These are phyloP conservation scores for Cinchona pubescens DNA, from an alignment of 257 asterid species.

Conservation along the genomic window DNA sequence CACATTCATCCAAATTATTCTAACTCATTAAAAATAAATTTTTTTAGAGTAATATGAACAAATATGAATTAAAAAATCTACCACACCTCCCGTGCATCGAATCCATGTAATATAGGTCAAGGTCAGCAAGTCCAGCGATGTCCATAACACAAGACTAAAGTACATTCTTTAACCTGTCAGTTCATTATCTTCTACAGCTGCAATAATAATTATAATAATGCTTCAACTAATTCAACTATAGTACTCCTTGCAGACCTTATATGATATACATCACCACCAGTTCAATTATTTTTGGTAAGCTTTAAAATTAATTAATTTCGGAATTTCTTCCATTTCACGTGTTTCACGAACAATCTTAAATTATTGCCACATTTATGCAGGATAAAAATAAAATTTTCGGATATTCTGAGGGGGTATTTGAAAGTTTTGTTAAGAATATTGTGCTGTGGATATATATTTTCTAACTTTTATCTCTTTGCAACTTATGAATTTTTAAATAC, in stretches of 20 bases:
- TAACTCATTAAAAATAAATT: too few species aligned
- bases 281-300: not conserved
- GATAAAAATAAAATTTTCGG: too few species aligned
- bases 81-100: too few species aligned
- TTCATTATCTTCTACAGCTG: constrained; percentile 5
- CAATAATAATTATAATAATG: constrained; percentile 6
- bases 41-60: too few species aligned
- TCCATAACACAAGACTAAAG: not conserved
- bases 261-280: not conserved
- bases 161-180: constrained; percentile 3
- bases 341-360: not conserved
- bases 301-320: not conserved
- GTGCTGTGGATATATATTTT: too few species aligned
- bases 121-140: not conserved
- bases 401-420: not conserved
- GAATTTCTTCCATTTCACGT: not conserved
- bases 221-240: too few species aligned
- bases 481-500: not conserved
- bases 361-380: not conserved
- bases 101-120: too few species aligned
- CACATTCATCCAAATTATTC: too few species aligned
- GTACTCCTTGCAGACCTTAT: too few species aligned
- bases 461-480: not conserved
- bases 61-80: too few species aligned
- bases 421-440: not conserved